phyloP scores from a whole-genome alignment of 345 rosid species.

The Aquilaria yunnanensis region DNA sequence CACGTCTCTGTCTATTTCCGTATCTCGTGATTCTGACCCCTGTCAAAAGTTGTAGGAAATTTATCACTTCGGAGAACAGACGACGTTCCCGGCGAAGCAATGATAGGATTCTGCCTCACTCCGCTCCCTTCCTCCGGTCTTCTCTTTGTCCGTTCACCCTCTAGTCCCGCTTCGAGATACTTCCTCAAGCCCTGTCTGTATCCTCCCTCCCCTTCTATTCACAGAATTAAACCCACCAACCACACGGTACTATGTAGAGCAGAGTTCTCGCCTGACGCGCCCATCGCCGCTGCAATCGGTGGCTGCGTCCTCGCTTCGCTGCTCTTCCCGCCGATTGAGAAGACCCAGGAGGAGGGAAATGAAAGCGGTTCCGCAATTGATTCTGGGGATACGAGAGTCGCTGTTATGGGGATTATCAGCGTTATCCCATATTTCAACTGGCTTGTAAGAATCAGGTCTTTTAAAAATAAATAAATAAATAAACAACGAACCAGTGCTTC shows the following conservation, averaged over 20 bases:
- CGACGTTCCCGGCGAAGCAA: not conserved
- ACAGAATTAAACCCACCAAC: slow-evolving; percentile 24
- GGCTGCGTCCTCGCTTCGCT: slow-evolving; percentile 71
- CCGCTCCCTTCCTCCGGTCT: slow-evolving; percentile 13
- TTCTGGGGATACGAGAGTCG: slow-evolving; percentile 65
- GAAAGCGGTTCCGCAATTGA: slow-evolving; percentile 38
- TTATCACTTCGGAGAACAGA: too few relatives aligned
- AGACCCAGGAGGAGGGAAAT: slow-evolving; percentile 37
- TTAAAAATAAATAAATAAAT: not conserved
- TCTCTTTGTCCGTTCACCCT: slow-evolving; percentile 12
- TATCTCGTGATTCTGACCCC: too few relatives aligned
- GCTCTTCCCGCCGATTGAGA: slow-evolving; percentile 39
- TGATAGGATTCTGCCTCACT: slow-evolving; percentile 11
- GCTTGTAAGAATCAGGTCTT: slow-evolving; percentile 46
- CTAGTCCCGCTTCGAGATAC: slow-evolving; percentile 7
- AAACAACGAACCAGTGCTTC: too few relatives aligned
- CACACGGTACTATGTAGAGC: slow-evolving; percentile 45
- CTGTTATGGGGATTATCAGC: slow-evolving; percentile 89
- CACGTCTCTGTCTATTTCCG: too few relatives aligned
- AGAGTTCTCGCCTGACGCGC: slow-evolving; percentile 60
- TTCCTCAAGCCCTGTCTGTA: slow-evolving; percentile 10
- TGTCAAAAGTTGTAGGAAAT: too few relatives aligned
- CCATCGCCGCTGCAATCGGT: slow-evolving; percentile 68
- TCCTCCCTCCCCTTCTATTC: not conserved
- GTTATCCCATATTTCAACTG: slow-evolving; percentile 96